These are phyloP conservation scores for Exophiala calicioides DNA, from an alignment of 2,329 filamentous ascomycete genomes.

Conservation along the genomic window DNA sequence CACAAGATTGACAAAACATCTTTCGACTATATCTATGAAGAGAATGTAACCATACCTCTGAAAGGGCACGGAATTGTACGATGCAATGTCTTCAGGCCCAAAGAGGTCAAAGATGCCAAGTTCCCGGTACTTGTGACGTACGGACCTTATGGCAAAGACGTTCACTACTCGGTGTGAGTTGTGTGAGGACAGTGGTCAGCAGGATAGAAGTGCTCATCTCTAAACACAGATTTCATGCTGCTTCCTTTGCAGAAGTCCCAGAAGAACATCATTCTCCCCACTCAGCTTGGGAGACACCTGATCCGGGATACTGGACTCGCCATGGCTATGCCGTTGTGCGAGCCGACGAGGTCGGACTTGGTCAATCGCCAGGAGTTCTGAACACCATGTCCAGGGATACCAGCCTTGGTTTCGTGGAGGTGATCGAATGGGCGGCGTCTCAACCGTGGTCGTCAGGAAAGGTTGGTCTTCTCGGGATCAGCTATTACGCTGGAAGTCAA, in stretches of 20 bases:
- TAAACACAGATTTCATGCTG: slow-evolving; percentile 5
- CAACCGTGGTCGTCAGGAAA: slow-evolving; percentile 55
- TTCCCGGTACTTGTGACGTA: slow-evolving; percentile 69
- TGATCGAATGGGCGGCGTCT: slow-evolving; percentile 54
- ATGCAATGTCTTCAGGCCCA: slow-evolving; percentile 54
- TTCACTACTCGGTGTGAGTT: too few species aligned
- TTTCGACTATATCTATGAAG: slow-evolving; percentile 51
- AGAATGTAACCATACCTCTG: slow-evolving; percentile 51
- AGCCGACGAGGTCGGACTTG: slow-evolving; percentile 54
- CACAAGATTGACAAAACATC: slow-evolving; percentile 34
- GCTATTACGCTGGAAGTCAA: slow-evolving; percentile 56
- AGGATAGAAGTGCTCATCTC: too few species aligned
- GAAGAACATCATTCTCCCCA: slow-evolving; percentile 53
- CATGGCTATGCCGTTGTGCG: slow-evolving; percentile 59
- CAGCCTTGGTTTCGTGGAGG: slow-evolving; percentile 53
- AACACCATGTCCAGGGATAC: slow-evolving; percentile 57
- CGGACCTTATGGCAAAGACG: slow-evolving; percentile 73
- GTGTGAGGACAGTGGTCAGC: too few species aligned
- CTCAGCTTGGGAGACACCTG: slow-evolving; percentile 62
- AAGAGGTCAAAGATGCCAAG: slow-evolving; percentile 44
- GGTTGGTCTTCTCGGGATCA: slow-evolving; percentile 54
- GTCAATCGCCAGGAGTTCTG: slow-evolving; percentile 53
- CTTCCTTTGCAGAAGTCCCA: slow-evolving; percentile 11
- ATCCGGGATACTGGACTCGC: slow-evolving; percentile 58
- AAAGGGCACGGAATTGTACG: slow-evolving; percentile 48